Evolutionary conservation across 2,329 filamentous ascomycete genomes (phyloP), one percentile per base, ranked within the genome.

Genomic region (Aureobasidium sp.): DNA sequence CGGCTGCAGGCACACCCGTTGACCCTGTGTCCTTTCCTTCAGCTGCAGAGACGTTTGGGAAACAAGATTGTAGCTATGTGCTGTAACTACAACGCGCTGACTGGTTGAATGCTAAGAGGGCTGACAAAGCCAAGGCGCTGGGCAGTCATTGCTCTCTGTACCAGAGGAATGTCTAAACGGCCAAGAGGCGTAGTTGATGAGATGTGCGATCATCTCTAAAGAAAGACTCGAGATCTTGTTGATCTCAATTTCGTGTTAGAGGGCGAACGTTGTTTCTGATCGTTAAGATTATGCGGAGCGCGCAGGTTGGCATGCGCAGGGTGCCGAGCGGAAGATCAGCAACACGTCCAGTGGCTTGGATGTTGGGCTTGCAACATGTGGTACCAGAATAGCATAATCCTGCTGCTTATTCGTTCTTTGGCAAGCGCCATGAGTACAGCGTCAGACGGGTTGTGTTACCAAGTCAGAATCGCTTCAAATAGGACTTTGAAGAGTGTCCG

Each of bases 341-440:
- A 57, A 45, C 53, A 37, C 14, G 53, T 45, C 53, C 53, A 30
- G 54, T 48, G 54, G 54, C 54, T 47, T 58, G 54, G 54, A 45
- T 25, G 37, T 57, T 57, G 44, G 55, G 55, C 30, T 49, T 37
- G 39, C 36, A 48, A 25, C 44, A 50, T 42, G 44, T 59, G 25
- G 36, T 59, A 49, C 57, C 25, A 50, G 27, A 59, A 41, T 34
- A 59, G 54, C 34, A 47, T 48, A 14, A 50, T 59, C 41, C 30
- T 34, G 57, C 57, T 59, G 57, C 57, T 59, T 34, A 59, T 59
- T 59, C 57, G 45, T 41, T 11, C 57, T 32, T 32, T 34, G 44
- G 36, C 3, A 42, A 21, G 45, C 45, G 41, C 16, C 21, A 25
- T 34, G 14, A 27, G 7, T 29, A n/a, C n/a, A 57, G 54, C 41